These are phyloP conservation scores for Colletotrichum tropicicola DNA, from an alignment of 2,329 filamentous ascomycete genomes.

Conservation along the genomic window DNA sequence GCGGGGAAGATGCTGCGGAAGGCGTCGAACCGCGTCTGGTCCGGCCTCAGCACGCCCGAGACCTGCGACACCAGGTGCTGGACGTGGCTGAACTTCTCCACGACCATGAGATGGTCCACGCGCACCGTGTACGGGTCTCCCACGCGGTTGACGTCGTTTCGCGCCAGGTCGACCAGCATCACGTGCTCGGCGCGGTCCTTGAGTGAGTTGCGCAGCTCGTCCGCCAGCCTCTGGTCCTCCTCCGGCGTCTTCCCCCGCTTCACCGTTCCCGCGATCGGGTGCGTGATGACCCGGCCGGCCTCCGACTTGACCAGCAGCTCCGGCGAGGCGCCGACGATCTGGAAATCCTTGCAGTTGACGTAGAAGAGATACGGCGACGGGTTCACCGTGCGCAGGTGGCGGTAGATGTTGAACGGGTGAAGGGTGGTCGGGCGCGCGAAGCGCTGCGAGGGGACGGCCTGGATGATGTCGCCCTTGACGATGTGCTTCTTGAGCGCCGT, in stretches of 20 bases:
- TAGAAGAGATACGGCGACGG: slow-evolving; percentile 98
- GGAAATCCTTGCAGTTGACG: slow-evolving; percentile 89
- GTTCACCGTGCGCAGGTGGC: slow-evolving; percentile 95
- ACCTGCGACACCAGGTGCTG: slow-evolving; percentile 98
- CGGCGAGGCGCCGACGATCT: slow-evolving; percentile 93
- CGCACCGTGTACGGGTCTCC: slow-evolving; percentile 90
- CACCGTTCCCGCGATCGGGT: slow-evolving; percentile 96
- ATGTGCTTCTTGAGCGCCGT: slow-evolving; percentile 90
- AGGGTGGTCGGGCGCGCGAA: slow-evolving; percentile 88
- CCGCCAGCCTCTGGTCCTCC: slow-evolving; percentile 83
- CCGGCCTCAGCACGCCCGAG: slow-evolving; percentile 84
- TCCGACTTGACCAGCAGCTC: slow-evolving; percentile 95
- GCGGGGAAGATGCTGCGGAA: slow-evolving; percentile 97
- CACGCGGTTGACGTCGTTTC: slow-evolving; percentile 96
- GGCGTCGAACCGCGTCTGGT: slow-evolving; percentile 91
- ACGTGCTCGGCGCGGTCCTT: slow-evolving; percentile 97
- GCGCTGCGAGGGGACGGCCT: slow-evolving; percentile 94
- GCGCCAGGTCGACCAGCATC: slow-evolving; percentile 95
- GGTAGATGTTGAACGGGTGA: slow-evolving; percentile 98
- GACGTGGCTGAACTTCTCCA: slow-evolving; percentile 94
- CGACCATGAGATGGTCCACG: slow-evolving; percentile 93
- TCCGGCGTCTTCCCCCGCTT: slow-evolving; percentile 82
- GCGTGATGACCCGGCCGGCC: slow-evolving; percentile 87
- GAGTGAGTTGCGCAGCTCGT: slow-evolving; percentile 78
- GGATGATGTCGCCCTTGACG: slow-evolving; percentile 91